These are phyloP conservation scores for Ophidiomyces ophidiicola DNA, from an alignment of 2,329 filamentous ascomycete species.

Conservation along the genomic window DNA sequence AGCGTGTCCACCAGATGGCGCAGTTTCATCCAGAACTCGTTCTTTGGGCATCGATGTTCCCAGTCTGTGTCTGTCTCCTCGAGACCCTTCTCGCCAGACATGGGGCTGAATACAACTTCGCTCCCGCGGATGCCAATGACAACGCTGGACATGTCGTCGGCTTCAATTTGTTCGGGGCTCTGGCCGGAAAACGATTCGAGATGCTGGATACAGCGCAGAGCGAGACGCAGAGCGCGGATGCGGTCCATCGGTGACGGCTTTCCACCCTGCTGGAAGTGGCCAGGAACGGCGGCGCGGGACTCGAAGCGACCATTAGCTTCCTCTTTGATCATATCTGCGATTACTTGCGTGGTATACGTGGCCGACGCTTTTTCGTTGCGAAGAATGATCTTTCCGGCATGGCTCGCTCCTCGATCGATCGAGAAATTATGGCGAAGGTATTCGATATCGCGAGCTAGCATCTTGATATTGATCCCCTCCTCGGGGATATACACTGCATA, in stretches of 20 bases:
- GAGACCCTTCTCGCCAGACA: slow-evolving; percentile 51
- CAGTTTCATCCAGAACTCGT: slow-evolving; percentile 73
- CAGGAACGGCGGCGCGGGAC: slow-evolving; percentile 77
- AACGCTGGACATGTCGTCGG: slow-evolving; percentile 58
- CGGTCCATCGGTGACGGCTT: slow-evolving; percentile 93
- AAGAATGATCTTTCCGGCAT: slow-evolving; percentile 88
- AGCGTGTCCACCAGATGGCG: slow-evolving; percentile 75
- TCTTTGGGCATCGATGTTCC: slow-evolving; percentile 71
- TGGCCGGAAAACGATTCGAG: slow-evolving; percentile 64
- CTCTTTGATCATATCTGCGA: slow-evolving; percentile 89
- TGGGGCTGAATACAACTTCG: slow-evolving; percentile 72
- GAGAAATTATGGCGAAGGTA: slow-evolving; percentile 77
- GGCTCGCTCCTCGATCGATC: slow-evolving; percentile 72
- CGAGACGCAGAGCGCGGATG: slow-evolving; percentile 77
- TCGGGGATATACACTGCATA: slow-evolving; percentile 93
- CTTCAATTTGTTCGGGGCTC: slow-evolving; percentile 54
- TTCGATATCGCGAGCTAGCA: slow-evolving; percentile 80
- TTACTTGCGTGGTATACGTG: slow-evolving; percentile 83
- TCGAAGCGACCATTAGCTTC: slow-evolving; percentile 89
- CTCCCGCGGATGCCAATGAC: slow-evolving; percentile 92
- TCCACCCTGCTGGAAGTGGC: slow-evolving; percentile 88
- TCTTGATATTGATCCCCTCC: slow-evolving; percentile 86
- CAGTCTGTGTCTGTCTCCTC: slow-evolving; percentile 86
- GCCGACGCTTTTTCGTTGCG: slow-evolving; percentile 87
- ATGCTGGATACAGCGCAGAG: slow-evolving; percentile 88